Percentiles rank a stretch among this genome's conserved stretches.
These are phyloP conservation scores for Cymbopogon flexuosus DNA, from an alignment of 202 grass and related monocot genomes.

Conservation along the genomic window DNA sequence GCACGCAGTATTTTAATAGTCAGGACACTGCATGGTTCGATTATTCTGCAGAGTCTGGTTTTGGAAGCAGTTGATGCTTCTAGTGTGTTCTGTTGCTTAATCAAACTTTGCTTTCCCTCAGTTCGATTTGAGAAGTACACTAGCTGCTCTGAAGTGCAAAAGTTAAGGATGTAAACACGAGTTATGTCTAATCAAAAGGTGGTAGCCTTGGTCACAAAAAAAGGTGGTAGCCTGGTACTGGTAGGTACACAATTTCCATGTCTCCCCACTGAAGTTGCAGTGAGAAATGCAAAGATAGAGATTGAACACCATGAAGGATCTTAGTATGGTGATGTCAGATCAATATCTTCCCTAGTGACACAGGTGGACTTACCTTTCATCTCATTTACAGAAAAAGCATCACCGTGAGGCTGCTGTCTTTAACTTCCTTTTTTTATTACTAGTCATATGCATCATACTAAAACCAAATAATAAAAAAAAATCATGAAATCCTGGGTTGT, in stretches of 20 bases:
- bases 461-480: neutral
- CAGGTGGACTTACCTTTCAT: neutral
- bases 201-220: neutral
- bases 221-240: neutral
- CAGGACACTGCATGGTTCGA: neutral
- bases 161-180: neutral
- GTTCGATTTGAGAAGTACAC: neutral
- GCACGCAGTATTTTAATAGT: neutral
- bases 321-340: neutral
- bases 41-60: neutral
- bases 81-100: neutral
- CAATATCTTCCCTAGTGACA: neutral
- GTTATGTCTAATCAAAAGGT: neutral
- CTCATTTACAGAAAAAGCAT: neutral
- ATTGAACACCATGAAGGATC: neutral
- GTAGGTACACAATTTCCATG: neutral
- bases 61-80: neutral
- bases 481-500: neutral
- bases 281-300: neutral
- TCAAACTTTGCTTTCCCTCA: neutral
- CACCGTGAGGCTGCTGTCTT: neutral
- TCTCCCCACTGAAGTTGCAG: neutral
- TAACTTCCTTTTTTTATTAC: neutral
- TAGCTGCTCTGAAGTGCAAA: slow-evolving; percentile 3
- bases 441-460: neutral